phyloP scores from a whole-genome alignment of 192 early-diverging fungal species.

The Linnemannia hyalina region DNA sequence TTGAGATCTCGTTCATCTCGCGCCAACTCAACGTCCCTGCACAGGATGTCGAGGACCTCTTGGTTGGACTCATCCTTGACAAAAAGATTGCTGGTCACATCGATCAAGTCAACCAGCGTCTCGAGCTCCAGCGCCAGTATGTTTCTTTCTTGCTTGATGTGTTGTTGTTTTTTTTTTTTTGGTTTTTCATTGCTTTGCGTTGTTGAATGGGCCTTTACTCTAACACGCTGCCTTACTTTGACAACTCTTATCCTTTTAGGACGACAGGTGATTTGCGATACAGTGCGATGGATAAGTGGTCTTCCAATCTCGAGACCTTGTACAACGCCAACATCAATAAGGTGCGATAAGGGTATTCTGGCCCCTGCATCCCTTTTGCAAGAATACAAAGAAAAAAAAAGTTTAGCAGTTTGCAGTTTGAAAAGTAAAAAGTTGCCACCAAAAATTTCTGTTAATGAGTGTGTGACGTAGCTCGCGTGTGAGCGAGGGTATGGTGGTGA shows the following conservation, averaged over 20 bases:
- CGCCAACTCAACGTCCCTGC: constrained; percentile 84
- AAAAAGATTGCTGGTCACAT: constrained; percentile 86
- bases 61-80: constrained; percentile 91
- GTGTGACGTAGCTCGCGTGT: neutral
- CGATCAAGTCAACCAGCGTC: constrained; percentile 89
- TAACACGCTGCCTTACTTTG: neutral
- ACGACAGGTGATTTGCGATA: constrained; percentile 73
- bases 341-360: constrained; percentile 47
- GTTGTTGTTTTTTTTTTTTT: neutral
- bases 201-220: neutral
- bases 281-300: constrained; percentile 81
- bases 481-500: too few species aligned
- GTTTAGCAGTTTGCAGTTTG: constrained; percentile 2
- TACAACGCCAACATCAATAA: constrained; percentile 72
- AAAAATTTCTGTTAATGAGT: neutral
- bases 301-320: constrained; percentile 69
- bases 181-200: neutral
- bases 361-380: neutral
- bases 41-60: constrained; percentile 86
- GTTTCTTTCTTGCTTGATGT: constrained; percentile 13
- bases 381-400: neutral
- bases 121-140: constrained; percentile 81
- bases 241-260: constrained; percentile 51
- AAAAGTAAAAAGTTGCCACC: neutral
- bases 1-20: constrained; percentile 86